Conservation (phyloP, 768 basidiomycete species). For the Leucosporidium scottii region DNA sequence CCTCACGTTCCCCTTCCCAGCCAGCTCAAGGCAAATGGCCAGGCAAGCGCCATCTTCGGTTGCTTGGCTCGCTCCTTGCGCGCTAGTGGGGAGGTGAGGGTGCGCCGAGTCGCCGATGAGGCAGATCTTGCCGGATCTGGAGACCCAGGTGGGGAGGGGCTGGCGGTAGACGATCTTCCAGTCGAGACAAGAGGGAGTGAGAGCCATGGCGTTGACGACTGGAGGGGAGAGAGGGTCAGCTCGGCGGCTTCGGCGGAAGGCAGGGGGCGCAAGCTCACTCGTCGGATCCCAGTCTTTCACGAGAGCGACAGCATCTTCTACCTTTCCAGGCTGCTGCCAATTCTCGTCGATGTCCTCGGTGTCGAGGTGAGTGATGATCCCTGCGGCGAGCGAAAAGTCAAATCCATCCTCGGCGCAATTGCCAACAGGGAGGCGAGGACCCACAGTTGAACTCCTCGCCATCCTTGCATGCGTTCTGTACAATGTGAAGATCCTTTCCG, state of each 20-base stretch:
- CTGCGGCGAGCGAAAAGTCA: background rate
- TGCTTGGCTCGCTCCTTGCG: conserved; percentile 15
- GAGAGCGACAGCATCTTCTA: conserved; percentile 6
- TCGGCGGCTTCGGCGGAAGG: no score
- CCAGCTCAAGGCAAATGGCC: conserved; percentile 20
- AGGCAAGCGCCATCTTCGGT: conserved; percentile 15
- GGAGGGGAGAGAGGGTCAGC: no score
- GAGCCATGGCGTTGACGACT: conserved; percentile 18
- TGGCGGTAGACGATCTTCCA: conserved; percentile 27
- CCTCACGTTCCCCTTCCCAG: conserved; percentile 2
- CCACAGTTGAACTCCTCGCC: background rate
- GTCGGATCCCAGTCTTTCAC: conserved; percentile 19
- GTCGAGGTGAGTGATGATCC: conserved; percentile 21
- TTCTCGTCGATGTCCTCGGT: conserved; percentile 19
- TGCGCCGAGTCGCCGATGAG: conserved; percentile 11
- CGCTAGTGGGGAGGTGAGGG: conserved; percentile 11
- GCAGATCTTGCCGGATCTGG: conserved; percentile 16
- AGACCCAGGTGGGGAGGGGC: conserved; percentile 22
- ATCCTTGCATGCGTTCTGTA: no score
- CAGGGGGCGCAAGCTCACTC: background rate
- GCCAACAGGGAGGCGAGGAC: no score
- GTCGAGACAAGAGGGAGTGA: conserved; percentile 21
- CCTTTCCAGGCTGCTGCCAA: conserved; percentile 17
- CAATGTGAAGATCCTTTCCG: no score
- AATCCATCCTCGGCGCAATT: no score